Evolutionary conservation across 1,284 basidiomycete genomes (phyloP).

Genomic region (Moesziomyces antarcticus): DNA sequence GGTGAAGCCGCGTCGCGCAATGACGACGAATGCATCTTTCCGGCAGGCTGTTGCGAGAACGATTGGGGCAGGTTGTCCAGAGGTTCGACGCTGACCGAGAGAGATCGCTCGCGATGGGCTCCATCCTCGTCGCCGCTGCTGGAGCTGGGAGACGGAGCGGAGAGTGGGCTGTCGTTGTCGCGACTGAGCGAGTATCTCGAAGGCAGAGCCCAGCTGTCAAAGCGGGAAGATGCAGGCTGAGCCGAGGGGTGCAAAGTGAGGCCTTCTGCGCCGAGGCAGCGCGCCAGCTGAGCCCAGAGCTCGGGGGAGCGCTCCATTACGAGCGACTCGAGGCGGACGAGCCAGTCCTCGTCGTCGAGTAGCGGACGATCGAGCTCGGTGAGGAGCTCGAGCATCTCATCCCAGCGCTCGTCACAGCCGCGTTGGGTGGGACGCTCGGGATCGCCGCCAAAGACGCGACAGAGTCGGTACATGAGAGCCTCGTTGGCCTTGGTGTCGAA

Average conservation of each 20-base stretch:
- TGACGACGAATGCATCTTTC: conserved; percentile 22
- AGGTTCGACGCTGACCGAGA: conserved; percentile 33
- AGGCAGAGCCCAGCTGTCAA: conserved; percentile 45
- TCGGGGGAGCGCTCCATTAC: conserved; percentile 40
- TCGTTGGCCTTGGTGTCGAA: conserved; percentile 43
- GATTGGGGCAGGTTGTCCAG: conserved; percentile 20
- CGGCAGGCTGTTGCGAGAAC: conserved; percentile 35
- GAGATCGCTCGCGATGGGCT: background rate
- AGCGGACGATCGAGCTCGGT: conserved; percentile 36
- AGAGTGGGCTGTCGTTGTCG: conserved; percentile 20
- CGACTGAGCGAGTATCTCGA: conserved; percentile 6
- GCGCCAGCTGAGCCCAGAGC: conserved; percentile 40
- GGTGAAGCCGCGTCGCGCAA: conserved; percentile 10
- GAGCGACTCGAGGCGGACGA: conserved; percentile 30
- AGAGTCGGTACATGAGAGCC: conserved; percentile 30
- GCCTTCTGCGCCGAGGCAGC: conserved; percentile 45
- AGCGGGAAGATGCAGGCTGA: conserved; percentile 18
- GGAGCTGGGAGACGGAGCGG: conserved; percentile 16
- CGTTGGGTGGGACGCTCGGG: conserved; percentile 7
- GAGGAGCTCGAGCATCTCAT: conserved; percentile 49
- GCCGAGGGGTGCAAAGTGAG: conserved; percentile 13
- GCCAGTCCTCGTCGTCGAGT: conserved; percentile 49
- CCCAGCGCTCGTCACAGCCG: conserved; percentile 42
- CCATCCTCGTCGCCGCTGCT: conserved; percentile 18
- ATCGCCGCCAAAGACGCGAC: conserved; percentile 42